phyloP scores from a whole-genome alignment of 2,329 filamentous ascomycete genomes.

The Aspergillus ibericus region DNA sequence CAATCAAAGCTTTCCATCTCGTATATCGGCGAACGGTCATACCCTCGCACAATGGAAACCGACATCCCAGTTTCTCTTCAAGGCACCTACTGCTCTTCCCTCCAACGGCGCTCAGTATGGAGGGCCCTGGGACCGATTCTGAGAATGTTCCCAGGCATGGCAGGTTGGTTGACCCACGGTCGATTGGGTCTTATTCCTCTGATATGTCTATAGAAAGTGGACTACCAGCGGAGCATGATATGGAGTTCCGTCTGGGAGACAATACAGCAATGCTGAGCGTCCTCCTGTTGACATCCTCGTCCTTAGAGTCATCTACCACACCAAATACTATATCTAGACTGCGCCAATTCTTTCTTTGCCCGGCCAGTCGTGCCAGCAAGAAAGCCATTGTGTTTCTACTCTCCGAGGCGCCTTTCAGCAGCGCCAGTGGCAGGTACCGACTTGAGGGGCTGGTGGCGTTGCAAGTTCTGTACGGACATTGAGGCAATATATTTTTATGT shows the following conservation, averaged over 20 bases:
- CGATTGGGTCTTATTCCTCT: neutral
- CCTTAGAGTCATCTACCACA: conserved; percentile 15
- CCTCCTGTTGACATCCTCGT: conserved; percentile 22
- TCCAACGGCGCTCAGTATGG: conserved; percentile 42
- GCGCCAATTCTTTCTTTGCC: conserved; percentile 12
- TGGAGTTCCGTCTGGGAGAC: conserved; percentile 16
- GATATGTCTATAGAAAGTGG: conserved; percentile 14
- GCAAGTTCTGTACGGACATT: conserved; percentile 25
- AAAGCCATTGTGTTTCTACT: conserved; percentile 25
- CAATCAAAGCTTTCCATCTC: neutral
- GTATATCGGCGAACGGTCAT: neutral
- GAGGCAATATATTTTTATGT: neutral
- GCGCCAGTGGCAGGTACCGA: conserved; percentile 19
- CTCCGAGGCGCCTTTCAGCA: conserved; percentile 22
- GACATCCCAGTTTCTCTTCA: neutral
- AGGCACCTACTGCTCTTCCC: conserved; percentile 42
- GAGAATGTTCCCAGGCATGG: conserved; percentile 10
- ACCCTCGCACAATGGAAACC: conserved; percentile 3
- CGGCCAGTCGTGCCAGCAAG: neutral
- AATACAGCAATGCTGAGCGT: conserved; percentile 13
- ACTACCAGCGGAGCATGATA: conserved; percentile 19
- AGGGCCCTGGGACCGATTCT: conserved; percentile 26
- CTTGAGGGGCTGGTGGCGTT: conserved; percentile 23
- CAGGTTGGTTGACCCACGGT: conserved; percentile 19
- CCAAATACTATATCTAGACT: conserved; percentile 20